A percentile compares a stretch with the other conserved stretches of the same genome.
Evolutionary conservation across 805 yeast genomes (phyloP).

Genomic region (Kuraishia borneana): DNA sequence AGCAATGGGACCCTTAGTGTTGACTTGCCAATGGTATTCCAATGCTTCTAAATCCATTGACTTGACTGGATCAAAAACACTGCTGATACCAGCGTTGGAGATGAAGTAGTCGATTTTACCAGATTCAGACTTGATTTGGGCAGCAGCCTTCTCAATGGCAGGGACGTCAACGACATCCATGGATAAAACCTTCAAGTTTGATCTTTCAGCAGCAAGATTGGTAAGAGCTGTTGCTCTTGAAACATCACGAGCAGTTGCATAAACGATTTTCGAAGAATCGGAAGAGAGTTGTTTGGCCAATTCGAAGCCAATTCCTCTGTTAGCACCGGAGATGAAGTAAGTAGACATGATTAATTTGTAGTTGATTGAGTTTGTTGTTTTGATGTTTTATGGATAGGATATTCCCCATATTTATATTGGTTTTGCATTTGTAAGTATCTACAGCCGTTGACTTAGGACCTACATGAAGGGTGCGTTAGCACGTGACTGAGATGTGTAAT

Average conservation of each 20-base stretch:
- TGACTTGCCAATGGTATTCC: constrained; percentile 3
- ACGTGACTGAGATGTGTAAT: no score
- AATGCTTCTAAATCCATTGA: not conserved
- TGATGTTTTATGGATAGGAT: not conserved
- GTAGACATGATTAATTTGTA: not conserved
- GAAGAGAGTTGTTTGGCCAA: not conserved
- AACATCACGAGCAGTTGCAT: not conserved
- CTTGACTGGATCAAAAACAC: not conserved
- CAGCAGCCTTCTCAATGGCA: not conserved
- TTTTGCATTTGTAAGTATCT: no score
- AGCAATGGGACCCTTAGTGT: constrained; percentile 22
- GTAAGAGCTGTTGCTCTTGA: not conserved
- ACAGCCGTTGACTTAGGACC: no score
- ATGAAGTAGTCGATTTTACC: constrained; percentile 1
- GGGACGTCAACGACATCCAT: not conserved
- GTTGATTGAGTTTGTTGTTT: not conserved
- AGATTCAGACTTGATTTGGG: not conserved
- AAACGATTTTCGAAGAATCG: not conserved
- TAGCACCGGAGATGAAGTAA: constrained; percentile 2
- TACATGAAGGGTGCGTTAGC: no score
- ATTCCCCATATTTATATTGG: no score
- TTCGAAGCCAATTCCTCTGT: constrained; percentile 2
- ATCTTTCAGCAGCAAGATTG: not conserved
- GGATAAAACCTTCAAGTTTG: not conserved
- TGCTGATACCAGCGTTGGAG: not conserved